phyloP scores from a whole-genome alignment of 768 basidiomycete species.

The Tephrocybe rancida region DNA sequence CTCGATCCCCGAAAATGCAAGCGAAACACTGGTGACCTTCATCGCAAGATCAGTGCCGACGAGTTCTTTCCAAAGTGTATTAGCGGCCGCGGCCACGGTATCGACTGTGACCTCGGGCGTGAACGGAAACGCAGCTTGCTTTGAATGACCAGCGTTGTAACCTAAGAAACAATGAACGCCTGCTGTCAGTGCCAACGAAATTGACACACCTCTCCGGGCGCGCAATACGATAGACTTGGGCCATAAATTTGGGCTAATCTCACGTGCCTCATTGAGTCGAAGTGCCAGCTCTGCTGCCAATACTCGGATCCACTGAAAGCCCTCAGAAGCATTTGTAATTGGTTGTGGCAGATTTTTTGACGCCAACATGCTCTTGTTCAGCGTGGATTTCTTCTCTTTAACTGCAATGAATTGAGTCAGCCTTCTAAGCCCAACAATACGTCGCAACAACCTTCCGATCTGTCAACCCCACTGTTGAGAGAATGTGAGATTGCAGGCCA shows the following conservation, averaged over 20 bases:
- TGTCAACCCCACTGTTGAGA: slow-evolving; percentile 74
- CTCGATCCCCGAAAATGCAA: slow-evolving; percentile 82
- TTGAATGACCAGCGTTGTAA: slow-evolving; percentile 68
- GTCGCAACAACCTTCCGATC: slow-evolving; percentile 71
- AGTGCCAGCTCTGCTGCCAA: slow-evolving; percentile 89
- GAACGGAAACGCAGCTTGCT: slow-evolving; percentile 89
- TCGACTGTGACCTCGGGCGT: slow-evolving; percentile 74
- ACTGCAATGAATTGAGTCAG: slow-evolving; percentile 48
- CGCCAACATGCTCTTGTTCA: slow-evolving; percentile 92
- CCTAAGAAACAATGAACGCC: slow-evolving; percentile 41
- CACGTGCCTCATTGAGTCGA: slow-evolving; percentile 80
- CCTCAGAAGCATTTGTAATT: slow-evolving; percentile 73
- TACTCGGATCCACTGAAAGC: slow-evolving; percentile 89
- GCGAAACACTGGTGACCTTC: slow-evolving; percentile 71
- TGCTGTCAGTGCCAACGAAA: background rate
- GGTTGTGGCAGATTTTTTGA: slow-evolving; percentile 91
- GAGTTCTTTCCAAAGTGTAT: slow-evolving; percentile 87
- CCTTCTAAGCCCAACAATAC: slow-evolving; percentile 7
- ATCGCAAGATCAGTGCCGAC: slow-evolving; percentile 57
- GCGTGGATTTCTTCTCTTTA: slow-evolving; percentile 79
- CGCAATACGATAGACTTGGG: slow-evolving; percentile 89
- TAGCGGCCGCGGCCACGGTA: slow-evolving; percentile 70
- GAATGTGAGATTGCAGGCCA: background rate
- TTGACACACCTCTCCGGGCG: slow-evolving; percentile 62
- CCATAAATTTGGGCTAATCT: slow-evolving; percentile 76